phyloP scores from a whole-genome alignment of 345 rosid genomes.

The Geranium rotundifolium region DNA sequence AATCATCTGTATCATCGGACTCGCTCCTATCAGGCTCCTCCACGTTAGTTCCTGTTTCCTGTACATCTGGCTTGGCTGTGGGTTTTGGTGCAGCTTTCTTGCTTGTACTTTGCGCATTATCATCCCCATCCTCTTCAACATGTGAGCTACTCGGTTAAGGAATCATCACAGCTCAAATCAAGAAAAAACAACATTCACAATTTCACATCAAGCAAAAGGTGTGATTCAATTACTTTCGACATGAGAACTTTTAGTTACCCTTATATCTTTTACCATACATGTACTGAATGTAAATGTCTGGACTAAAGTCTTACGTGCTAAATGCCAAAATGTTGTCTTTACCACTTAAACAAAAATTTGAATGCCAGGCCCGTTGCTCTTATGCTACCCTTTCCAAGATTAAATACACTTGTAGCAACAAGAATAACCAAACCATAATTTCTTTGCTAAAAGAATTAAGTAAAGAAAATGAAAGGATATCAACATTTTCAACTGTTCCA shows the following conservation, averaged over 20 bases:
- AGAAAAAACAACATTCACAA: background rate
- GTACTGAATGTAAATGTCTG: too few relatives aligned
- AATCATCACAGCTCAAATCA: conserved; percentile 3
- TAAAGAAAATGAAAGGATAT: conserved; percentile 36
- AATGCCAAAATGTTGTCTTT: too few relatives aligned
- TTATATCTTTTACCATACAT: too few relatives aligned
- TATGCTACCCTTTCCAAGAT: too few relatives aligned
- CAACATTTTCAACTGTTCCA: conserved; percentile 62
- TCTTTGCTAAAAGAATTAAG: background rate
- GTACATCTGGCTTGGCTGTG: conserved; percentile 48
- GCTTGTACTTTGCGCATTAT: conserved; percentile 30
- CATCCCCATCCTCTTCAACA: conserved; percentile 50
- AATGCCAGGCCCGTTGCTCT: too few relatives aligned
- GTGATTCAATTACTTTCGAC: too few relatives aligned
- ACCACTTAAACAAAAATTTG: too few relatives aligned
- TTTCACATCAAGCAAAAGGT: background rate
- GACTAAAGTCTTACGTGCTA: too few relatives aligned
- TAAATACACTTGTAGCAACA: too few relatives aligned
- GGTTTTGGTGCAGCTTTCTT: conserved; percentile 49
- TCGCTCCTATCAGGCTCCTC: conserved; percentile 65
- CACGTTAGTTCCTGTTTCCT: conserved; percentile 33
- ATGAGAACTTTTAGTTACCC: too few relatives aligned
- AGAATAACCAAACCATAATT: too few relatives aligned
- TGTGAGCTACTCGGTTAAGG: conserved; percentile 33
- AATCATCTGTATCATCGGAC: conserved; percentile 91